These are phyloP conservation scores for Sporothrix sp. DNA, from an alignment of 2,329 filamentous ascomycete species.

Conservation along the genomic window DNA sequence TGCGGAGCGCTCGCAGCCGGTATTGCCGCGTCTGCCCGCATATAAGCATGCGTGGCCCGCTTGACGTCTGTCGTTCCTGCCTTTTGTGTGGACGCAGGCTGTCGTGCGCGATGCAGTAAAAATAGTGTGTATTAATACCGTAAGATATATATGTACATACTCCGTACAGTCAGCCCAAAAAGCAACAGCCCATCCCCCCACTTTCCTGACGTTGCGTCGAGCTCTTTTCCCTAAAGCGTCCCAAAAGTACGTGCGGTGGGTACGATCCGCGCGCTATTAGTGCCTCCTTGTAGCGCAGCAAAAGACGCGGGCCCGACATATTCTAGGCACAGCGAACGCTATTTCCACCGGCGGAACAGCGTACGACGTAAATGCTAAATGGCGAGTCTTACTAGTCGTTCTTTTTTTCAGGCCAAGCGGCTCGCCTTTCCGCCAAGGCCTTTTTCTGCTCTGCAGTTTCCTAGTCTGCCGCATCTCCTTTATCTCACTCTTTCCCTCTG, in stretches of 20 bases:
- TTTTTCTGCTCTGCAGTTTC: neutral
- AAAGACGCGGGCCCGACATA: too few relatives aligned
- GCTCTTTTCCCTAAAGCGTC: neutral
- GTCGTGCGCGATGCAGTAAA: neutral
- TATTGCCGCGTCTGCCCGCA: neutral
- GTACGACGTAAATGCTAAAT: too few relatives aligned
- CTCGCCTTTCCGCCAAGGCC: neutral
- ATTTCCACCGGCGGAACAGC: neutral
- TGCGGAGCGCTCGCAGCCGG: too few relatives aligned
- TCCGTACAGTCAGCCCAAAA: neutral
- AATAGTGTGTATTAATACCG: neutral
- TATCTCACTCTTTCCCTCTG: neutral
- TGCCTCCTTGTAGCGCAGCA: neutral
- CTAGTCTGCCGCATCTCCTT: neutral
- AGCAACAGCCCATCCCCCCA: slow-evolving; percentile 1
- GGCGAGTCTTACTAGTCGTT: too few relatives aligned
- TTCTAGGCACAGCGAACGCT: neutral
- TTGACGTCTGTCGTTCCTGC: slow-evolving; percentile 2
- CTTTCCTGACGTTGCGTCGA: neutral
- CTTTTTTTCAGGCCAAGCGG: too few relatives aligned
- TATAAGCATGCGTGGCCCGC: neutral
- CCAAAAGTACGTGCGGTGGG: slow-evolving; percentile 1
- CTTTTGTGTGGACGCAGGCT: neutral
- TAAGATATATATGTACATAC: too few relatives aligned
- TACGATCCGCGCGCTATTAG: neutral